Conservation (phyloP, 108 stramenopile genomes). For the Fragilariopsis cylindrus region DNA sequence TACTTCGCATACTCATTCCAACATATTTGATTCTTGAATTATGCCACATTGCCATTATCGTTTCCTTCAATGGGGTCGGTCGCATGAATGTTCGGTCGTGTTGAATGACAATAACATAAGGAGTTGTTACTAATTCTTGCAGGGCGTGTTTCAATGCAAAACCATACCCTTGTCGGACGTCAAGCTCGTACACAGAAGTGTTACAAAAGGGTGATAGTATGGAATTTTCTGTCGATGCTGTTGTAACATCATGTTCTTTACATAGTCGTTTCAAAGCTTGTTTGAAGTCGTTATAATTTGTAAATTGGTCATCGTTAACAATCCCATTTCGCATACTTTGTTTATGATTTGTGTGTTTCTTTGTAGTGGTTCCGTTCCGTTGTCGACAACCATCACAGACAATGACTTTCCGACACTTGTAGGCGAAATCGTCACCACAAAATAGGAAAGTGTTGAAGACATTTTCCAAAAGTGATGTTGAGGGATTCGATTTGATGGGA, state of each 20-base stretch:
- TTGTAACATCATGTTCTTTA: constrained; percentile 11
- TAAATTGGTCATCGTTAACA: constrained; percentile 58
- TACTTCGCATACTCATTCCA: constrained; percentile 75
- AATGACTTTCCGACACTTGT: constrained; percentile 74
- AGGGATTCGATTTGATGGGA: constrained; percentile 84
- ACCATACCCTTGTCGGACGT: constrained; percentile 79
- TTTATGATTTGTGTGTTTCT: constrained; percentile 69
- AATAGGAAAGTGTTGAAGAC: constrained; percentile 68
- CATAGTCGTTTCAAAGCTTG: constrained; percentile 48
- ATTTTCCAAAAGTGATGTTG: constrained; percentile 71
- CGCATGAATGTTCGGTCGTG: constrained; percentile 91
- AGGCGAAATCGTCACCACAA: constrained; percentile 74
- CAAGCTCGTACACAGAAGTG: constrained; percentile 65
- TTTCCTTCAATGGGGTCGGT: constrained; percentile 58
- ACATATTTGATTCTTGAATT: constrained; percentile 70
- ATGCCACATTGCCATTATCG: constrained; percentile 61
- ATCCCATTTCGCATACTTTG: constrained; percentile 83
- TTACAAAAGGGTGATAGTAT: constrained; percentile 43
- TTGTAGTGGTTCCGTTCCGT: constrained; percentile 39
- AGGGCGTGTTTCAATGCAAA: constrained; percentile 83
- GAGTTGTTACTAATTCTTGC: constrained; percentile 56
- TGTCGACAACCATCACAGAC: constrained; percentile 78
- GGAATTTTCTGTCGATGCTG: neutral
- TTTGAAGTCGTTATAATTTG: constrained; percentile 73
- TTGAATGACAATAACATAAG: constrained; percentile 88